Percentiles rank a stretch among this genome's conserved stretches.
Evolutionary conservation across 148 eudicot genomes (phyloP).

Genomic region (Nepenthes gracilis): DNA sequence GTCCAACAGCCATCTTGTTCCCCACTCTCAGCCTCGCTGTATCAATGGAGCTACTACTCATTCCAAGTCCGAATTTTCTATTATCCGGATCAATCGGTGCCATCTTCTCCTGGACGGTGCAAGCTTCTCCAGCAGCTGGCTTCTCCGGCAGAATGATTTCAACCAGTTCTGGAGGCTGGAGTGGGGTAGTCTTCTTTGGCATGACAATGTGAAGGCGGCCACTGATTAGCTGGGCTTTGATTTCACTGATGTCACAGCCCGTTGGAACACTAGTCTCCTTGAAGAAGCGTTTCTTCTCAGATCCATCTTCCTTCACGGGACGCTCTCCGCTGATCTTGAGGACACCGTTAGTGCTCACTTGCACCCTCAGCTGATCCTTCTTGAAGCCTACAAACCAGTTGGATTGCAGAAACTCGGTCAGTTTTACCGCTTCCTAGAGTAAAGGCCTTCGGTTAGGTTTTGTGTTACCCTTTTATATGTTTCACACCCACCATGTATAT

Average conservation of each 20-base stretch:
- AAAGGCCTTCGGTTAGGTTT: too few relatives aligned
- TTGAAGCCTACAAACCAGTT: conserved; percentile 31
- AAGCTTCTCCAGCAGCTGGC: too few relatives aligned
- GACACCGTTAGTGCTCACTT: conserved; percentile 28
- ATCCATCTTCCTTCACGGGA: conserved; percentile 15
- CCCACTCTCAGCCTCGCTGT: conserved; percentile 12
- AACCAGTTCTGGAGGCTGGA: too few relatives aligned
- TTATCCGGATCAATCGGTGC: too few relatives aligned
- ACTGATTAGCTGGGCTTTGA: conserved; percentile 39
- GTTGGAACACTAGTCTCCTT: conserved; percentile 36
- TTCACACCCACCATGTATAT: too few relatives aligned
- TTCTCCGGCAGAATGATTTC: too few relatives aligned
- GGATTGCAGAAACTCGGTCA: too few relatives aligned
- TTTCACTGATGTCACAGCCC: conserved; percentile 26
- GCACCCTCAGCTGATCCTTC: conserved; percentile 54
- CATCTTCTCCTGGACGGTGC: too few relatives aligned
- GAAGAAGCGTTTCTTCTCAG: conserved; percentile 26
- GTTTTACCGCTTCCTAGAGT: too few relatives aligned
- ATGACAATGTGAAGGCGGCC: conserved; percentile 40
- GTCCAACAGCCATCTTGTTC: conserved; percentile 14
- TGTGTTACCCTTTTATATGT: too few relatives aligned
- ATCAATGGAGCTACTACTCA: neutral
- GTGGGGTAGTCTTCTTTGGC: conserved; percentile 25
- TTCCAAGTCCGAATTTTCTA: neutral
- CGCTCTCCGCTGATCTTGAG: conserved; percentile 58